These are phyloP conservation scores for Tausonia pullulans DNA, from an alignment of 1,284 basidiomycete species.

Conservation along the genomic window DNA sequence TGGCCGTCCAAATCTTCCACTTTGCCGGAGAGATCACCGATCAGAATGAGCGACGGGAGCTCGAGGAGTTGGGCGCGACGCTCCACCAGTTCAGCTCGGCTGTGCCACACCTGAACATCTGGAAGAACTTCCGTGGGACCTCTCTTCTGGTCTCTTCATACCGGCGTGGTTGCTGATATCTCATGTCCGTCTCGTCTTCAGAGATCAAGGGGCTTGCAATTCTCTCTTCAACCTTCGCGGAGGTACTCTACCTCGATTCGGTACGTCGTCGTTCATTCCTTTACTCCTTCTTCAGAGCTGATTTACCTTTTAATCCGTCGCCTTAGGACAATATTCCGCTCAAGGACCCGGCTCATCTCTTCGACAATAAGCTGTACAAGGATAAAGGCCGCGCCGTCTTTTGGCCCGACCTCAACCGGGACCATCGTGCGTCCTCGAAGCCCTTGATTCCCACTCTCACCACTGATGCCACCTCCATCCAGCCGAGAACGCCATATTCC, in stretches of 20 bases:
- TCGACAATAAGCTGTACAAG: constrained; percentile 31
- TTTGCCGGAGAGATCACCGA: constrained; percentile 35
- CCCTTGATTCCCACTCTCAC: neutral
- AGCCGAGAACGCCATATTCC: constrained; percentile 40
- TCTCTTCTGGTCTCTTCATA: neutral
- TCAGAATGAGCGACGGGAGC: constrained; percentile 23
- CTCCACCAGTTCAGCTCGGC: constrained; percentile 23
- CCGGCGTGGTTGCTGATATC: neutral
- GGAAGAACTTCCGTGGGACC: constrained; percentile 34
- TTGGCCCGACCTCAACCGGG: constrained; percentile 40
- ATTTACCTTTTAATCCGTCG: neutral
- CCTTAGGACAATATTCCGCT: constrained; percentile 36
- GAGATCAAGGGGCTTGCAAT: constrained; percentile 40
- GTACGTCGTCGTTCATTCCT: constrained; percentile 11
- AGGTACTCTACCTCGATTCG: constrained; percentile 37
- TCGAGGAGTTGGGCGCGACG: constrained; percentile 31
- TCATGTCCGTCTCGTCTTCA: neutral
- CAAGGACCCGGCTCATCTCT: constrained; percentile 34
- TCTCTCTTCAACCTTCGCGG: constrained; percentile 35
- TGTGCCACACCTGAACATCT: constrained; percentile 14
- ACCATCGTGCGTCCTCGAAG: constrained; percentile 20
- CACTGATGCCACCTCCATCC: neutral
- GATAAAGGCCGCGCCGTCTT: constrained; percentile 35
- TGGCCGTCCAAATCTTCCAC: constrained; percentile 38
- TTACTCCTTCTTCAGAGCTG: too few species aligned